A percentile compares a stretch with the other conserved stretches of the same genome.
Conservation (phyloP, 495 filamentous ascomycete genomes). For the Xylaria curta region DNA sequence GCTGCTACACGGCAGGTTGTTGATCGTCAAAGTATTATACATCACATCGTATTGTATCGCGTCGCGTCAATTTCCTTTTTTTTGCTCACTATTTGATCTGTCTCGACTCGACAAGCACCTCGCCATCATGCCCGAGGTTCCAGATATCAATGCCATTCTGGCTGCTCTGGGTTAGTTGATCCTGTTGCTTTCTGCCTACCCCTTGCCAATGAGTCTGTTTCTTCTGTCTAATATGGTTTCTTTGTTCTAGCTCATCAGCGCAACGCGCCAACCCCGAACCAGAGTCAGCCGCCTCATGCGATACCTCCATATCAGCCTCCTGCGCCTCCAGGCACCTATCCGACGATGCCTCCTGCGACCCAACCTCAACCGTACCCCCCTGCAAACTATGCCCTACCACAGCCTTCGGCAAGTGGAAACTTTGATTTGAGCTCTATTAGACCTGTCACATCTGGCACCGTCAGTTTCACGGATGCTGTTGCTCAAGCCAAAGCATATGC, state of each 20-base stretch:
- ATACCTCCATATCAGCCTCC: constrained; percentile 48
- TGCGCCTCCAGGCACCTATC: constrained; percentile 35
- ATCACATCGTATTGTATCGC: constrained; percentile 24
- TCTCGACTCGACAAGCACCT: constrained; percentile 15
- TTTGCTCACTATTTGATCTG: constrained; percentile 14
- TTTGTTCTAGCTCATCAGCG: constrained; percentile 38
- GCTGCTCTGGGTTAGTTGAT: constrained; percentile 57
- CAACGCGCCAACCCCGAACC: constrained; percentile 44
- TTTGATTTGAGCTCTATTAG: constrained; percentile 78
- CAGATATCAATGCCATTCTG: constrained; percentile 60
- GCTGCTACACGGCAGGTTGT: constrained; percentile 11
- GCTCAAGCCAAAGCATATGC: constrained; percentile 75
- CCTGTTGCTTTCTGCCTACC: not conserved
- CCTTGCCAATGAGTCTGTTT: constrained; percentile 1
- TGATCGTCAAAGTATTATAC: constrained; percentile 22
- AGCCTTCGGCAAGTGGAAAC: constrained; percentile 70
- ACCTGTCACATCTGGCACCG: constrained; percentile 73
- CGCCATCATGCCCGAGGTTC: constrained; percentile 50
- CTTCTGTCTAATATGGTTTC: constrained; percentile 21
- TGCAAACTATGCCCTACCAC: constrained; percentile 64
- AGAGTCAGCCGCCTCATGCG: constrained; percentile 44
- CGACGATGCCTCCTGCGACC: constrained; percentile 38
- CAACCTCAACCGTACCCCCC: constrained; percentile 49
- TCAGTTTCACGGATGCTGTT: constrained; percentile 75
- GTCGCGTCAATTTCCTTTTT: constrained; percentile 5